Evolutionary conservation across 78 protist species (phyloP), one percentile per base, ranked within the genome.

Genomic region (Emiliania huxleyi): DNA sequence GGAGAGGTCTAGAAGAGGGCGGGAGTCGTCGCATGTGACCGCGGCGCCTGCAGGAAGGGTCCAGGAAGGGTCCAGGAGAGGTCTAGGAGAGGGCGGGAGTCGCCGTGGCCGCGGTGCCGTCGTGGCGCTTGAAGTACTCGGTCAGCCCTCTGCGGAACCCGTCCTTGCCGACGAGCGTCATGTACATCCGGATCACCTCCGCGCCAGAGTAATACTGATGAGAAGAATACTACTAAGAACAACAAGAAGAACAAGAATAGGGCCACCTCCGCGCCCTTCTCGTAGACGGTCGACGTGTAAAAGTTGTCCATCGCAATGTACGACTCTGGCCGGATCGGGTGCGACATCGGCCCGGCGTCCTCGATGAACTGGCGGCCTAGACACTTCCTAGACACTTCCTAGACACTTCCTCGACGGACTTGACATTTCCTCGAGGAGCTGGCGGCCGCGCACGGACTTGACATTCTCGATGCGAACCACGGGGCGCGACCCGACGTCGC

Each of bases 111-210:
- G 87, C 87, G 21, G 5, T 45, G 38, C 94, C 94, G 46, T 92
- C 94, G 55, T 92, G 94, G 35, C 94, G 25, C 69, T 43, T 15
- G 91, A 92, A 87, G 91, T 92, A 92, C 37, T 84, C 91, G 87
- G 83, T 87, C 91, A 92, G 38, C 33, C 89, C 93, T 88, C 75
- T 91, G 84, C 93, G 84, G 88, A 91, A 91, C 73, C 49, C 73
- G 12, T 5, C 46, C 44, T 1, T 2, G 73, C 94, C 94, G 52
- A 92, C 81, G 37, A 92, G 79, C 69, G 91, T 84, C 49, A 5
- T 21, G 94, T 87, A 87, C 94, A 92, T 92, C 46, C 94, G 94
- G 56, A 92, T 69, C 55, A 92, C 94, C 91, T 92, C 77, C 71
- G 71, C 71, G 71, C 55, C n/a, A n/a, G n/a, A n/a, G n/a, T n/a